Evolutionary conservation across 2,329 filamentous ascomycete genomes (phyloP), one percentile per base, ranked within the genome.

Genomic region (Aspergillus spinulosporus): DNA sequence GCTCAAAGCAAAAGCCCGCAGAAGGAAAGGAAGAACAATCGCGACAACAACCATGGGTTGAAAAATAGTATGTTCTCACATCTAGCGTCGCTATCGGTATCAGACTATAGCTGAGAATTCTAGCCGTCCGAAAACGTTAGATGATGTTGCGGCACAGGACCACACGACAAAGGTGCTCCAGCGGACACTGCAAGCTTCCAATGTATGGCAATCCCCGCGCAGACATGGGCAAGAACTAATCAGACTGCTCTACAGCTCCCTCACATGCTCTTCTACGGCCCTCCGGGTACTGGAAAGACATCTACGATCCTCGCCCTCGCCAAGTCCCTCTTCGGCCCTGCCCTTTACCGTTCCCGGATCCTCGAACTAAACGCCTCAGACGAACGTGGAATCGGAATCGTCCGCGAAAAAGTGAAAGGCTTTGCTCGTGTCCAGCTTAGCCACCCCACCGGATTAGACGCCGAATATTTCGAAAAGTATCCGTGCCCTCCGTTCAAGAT

Each of bases 231-330:
- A 5, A 42, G 7, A 5, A 15, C 15, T 21, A 15, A 21, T 21
- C 15, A 40, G 15, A 34, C 47, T 29, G 8, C 12, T 28, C 11
- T 34, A 29, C 61, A 90, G 85, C 88, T 99, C 39, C 94, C 94
- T 2, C 95, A 99, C 76, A 97, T 99, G 91, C 89, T 99, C 68
- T 97, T 97, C 82, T 99, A 99, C 72, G 94, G 94, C 3, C 94
- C 95, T 0, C 95, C 94, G 0, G 94, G 94, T 42, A 99, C 94
- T 0, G 94, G 94, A 65, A 99, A 99, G 79, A 99, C 94, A 1
- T 96, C 91, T 1, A 99, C 95, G 0, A 92, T 99, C 66, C 89
- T 99, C 62, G 95, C 95, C 2, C 87, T 99, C 31, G 92, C 94
- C 54, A 97, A 97, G 76, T 92, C 97, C 71, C 88, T 99, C 59